These are phyloP conservation scores for Talaromyces sp. DNA, from an alignment of 2,329 filamentous ascomycete genomes.

Conservation along the genomic window DNA sequence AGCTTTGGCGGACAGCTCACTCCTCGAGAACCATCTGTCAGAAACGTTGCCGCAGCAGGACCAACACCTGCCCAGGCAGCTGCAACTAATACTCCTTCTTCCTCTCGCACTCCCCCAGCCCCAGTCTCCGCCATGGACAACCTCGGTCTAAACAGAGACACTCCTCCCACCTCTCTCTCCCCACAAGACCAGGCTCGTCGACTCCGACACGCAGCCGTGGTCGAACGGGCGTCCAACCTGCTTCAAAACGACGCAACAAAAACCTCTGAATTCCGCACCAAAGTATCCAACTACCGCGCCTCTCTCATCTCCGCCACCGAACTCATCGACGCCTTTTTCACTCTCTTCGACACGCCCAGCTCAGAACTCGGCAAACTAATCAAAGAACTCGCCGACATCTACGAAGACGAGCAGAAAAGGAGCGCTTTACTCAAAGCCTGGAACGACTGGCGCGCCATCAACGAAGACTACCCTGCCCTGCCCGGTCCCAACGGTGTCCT, in stretches of 20 bases:
- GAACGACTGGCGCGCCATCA: slow-evolving; percentile 93
- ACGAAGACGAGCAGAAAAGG: slow-evolving; percentile 72
- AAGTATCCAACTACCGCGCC: slow-evolving; percentile 72
- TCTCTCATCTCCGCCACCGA: slow-evolving; percentile 64
- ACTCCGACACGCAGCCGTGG: slow-evolving; percentile 74
- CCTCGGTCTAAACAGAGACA: slow-evolving; percentile 42
- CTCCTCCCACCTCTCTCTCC: slow-evolving; percentile 41
- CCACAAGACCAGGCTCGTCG: slow-evolving; percentile 76
- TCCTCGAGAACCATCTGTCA: slow-evolving; percentile 42
- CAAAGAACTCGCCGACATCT: slow-evolving; percentile 86
- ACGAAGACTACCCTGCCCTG: slow-evolving; percentile 88
- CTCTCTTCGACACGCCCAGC: slow-evolving; percentile 75
- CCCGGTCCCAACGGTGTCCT: slow-evolving; percentile 68
- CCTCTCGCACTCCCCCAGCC: slow-evolving; percentile 18
- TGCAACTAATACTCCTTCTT: slow-evolving; percentile 16
- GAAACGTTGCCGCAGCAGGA: slow-evolving; percentile 34
- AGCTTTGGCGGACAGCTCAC: slow-evolving; percentile 83
- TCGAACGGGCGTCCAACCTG: slow-evolving; percentile 76
- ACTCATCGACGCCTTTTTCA: slow-evolving; percentile 81
- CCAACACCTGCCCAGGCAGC: slow-evolving; percentile 19
- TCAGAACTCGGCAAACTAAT: slow-evolving; percentile 81
- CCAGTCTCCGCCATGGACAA: slow-evolving; percentile 42
- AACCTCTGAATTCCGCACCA: slow-evolving; percentile 67
- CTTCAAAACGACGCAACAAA: slow-evolving; percentile 72
- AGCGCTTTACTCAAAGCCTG: slow-evolving; percentile 73